These are phyloP conservation scores for Plasmodium chabaudi DNA, from an alignment of 169 alveolate species.

Conservation along the genomic window DNA sequence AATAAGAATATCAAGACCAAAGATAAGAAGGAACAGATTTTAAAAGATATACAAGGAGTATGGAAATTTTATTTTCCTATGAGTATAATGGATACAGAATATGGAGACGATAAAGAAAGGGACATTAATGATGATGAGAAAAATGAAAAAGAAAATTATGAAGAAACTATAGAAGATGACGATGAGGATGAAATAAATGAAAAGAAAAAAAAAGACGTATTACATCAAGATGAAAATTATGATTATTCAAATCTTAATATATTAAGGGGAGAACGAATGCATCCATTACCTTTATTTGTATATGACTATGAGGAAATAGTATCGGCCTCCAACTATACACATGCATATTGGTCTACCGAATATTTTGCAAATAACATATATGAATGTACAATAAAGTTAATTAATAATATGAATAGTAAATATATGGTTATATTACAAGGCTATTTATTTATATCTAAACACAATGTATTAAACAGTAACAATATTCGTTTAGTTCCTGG, in stretches of 20 bases:
- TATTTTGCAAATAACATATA: constrained; percentile 36
- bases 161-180: too few relatives aligned
- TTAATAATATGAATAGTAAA: constrained; percentile 71
- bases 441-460: constrained; percentile 51
- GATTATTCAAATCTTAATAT: constrained; percentile 30
- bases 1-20: neutral
- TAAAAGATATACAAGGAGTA: constrained; percentile 74
- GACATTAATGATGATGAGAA: constrained; percentile 11
- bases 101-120: constrained; percentile 9
- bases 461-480: constrained; percentile 29
- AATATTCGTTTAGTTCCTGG: constrained; percentile 61
- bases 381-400: constrained; percentile 66
- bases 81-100: constrained; percentile 61
- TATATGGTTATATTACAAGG: constrained; percentile 76
- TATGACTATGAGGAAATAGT: constrained; percentile 53
- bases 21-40: constrained; percentile 18
- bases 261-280: constrained; percentile 67
- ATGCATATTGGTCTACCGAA: constrained; percentile 66
- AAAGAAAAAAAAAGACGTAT: neutral
- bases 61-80: constrained; percentile 74
- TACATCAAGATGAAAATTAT: neutral
- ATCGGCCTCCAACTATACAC: constrained; percentile 54
- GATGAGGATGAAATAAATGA: constrained; percentile 5
- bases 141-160: neutral
- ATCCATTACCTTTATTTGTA: constrained; percentile 73